Percentiles rank a stretch among this genome's conserved stretches.
Evolutionary conservation across 257 asterid genomes (phyloP).

Genomic region (Penstemon barbatus): DNA sequence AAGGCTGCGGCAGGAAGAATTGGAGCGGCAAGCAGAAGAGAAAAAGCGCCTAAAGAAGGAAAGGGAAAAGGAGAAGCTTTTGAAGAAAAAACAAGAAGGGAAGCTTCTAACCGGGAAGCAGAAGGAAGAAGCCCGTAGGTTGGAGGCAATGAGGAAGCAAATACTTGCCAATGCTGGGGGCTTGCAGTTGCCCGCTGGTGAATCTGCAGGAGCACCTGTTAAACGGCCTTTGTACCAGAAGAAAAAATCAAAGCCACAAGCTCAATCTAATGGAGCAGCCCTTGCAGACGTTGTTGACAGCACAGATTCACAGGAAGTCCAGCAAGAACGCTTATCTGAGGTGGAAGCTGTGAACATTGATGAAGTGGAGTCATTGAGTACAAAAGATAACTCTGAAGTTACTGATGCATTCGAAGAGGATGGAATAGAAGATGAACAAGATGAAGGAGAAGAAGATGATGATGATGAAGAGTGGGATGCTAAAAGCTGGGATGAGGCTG

Average conservation of each 20-base stretch:
- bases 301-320: constrained; percentile 39
- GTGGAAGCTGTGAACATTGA: constrained; percentile 42
- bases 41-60: constrained; percentile 84
- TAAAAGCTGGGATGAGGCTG: constrained; percentile 94
- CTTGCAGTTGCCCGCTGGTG: constrained; percentile 48
- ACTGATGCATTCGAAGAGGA: constrained; percentile 51
- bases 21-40: constrained; percentile 77
- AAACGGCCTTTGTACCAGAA: constrained; percentile 76
- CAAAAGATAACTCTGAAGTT: constrained; percentile 43
- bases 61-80: constrained; percentile 77
- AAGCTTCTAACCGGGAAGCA: constrained; percentile 80
- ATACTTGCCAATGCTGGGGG: constrained; percentile 66
- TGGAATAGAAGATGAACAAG: constrained; percentile 51
- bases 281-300: constrained; percentile 46
- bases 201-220: constrained; percentile 47
- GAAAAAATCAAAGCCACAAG: constrained; percentile 67
- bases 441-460: constrained; percentile 39
- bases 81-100: constrained; percentile 85
- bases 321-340: constrained; percentile 44
- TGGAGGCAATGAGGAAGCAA: constrained; percentile 86
- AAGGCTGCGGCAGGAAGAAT: constrained; percentile 63
- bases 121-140: constrained; percentile 87
- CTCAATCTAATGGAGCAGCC: constrained; percentile 64
- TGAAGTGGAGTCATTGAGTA: constrained; percentile 39
- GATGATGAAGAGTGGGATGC: constrained; percentile 96